phyloP scores from a whole-genome alignment of 106 monocot genomes.

The Dendrobium nobile region DNA sequence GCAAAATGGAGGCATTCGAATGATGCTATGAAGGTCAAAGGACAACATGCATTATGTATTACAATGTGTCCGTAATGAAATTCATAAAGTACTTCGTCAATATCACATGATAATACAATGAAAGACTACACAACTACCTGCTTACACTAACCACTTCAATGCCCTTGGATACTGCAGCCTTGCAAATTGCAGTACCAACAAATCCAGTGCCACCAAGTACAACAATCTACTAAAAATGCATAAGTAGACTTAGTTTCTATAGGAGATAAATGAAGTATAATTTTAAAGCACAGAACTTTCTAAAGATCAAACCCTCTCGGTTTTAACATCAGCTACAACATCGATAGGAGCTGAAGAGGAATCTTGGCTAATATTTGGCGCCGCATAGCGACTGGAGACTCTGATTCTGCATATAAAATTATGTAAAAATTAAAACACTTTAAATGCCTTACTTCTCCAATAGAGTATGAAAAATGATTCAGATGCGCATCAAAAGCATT shows the following conservation, averaged over 20 bases:
- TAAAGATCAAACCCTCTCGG: slow-evolving; percentile 36
- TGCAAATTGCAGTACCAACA: slow-evolving; percentile 95
- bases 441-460: neutral
- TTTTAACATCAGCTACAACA: slow-evolving; percentile 64
- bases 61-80: neutral
- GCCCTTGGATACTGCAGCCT: slow-evolving; percentile 90
- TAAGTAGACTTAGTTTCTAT: neutral
- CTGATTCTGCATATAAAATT: slow-evolving; percentile 4
- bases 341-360: slow-evolving; percentile 54
- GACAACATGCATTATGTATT: neutral
- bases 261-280: neutral
- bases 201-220: slow-evolving; percentile 93
- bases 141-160: slow-evolving; percentile 93
- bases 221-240: slow-evolving; percentile 49
- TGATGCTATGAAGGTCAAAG: neutral
- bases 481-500: neutral
- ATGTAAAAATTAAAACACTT: neutral
- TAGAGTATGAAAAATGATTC: neutral
- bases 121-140: slow-evolving; percentile 44
- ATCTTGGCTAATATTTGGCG: slow-evolving; percentile 23
- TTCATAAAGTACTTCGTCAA: neutral
- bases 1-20: neutral
- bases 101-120: neutral
- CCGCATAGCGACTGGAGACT: slow-evolving; percentile 21
- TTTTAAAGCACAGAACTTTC: neutral